phyloP scores from a whole-genome alignment of 2,329 filamentous ascomycete genomes.

The Exophiala alcalophila region DNA sequence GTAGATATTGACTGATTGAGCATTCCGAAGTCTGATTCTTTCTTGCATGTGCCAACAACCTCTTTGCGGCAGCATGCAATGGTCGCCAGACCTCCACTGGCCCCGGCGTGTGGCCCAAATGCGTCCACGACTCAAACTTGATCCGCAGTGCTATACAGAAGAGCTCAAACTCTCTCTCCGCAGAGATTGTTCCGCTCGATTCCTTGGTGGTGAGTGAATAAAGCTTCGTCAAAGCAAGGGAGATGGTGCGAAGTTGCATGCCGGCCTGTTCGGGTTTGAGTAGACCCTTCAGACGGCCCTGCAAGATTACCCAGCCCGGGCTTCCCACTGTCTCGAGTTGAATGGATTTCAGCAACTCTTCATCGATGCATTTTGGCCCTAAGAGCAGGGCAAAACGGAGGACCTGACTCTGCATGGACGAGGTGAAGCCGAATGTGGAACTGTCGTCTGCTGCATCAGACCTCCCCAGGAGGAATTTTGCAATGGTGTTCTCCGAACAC shows the following conservation, averaged over 20 bases:
- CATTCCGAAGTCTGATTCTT: not conserved
- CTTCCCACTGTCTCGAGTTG: conserved; percentile 29
- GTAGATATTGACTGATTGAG: not conserved
- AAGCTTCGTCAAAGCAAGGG: conserved; percentile 37
- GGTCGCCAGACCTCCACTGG: conserved; percentile 44
- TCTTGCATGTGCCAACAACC: conserved; percentile 1
- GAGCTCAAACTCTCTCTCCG: conserved; percentile 11
- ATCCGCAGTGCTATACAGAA: conserved; percentile 42
- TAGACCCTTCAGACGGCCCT: conserved; percentile 37
- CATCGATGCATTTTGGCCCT: conserved; percentile 17
- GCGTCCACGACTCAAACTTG: conserved; percentile 45
- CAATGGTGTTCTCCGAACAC: conserved; percentile 5
- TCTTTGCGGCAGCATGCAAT: conserved; percentile 40
- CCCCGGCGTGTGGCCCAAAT: conserved; percentile 43
- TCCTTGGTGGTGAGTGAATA: conserved; percentile 15
- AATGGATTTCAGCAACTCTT: conserved; percentile 18
- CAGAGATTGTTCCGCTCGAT: not conserved
- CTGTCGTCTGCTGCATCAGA: conserved; percentile 17
- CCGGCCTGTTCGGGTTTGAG: conserved; percentile 41
- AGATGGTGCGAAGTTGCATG: conserved; percentile 44
- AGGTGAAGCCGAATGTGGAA: conserved; percentile 22
- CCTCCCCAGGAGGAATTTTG: conserved; percentile 11
- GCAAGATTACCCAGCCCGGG: conserved; percentile 37
- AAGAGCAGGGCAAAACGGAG: conserved; percentile 25
- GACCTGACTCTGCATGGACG: conserved; percentile 28